Base-by-base conservation (phyloP, 495 filamentous ascomycete species). In the Aspergillus taichungensis region DNA sequence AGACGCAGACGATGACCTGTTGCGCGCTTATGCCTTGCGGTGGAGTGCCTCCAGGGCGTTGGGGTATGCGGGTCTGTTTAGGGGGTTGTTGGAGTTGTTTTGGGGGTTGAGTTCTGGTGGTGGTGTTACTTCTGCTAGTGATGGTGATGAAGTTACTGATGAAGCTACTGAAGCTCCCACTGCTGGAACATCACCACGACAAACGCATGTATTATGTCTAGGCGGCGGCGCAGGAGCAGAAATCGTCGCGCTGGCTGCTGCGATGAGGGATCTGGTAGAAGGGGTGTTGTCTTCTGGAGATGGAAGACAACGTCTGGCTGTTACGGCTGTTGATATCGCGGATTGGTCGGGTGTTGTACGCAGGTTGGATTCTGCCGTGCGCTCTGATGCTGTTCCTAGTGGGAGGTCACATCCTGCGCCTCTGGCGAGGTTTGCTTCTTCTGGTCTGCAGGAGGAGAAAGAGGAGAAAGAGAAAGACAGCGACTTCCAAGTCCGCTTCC, bases 191-290 rank as follows among this genome's bases (percentile, higher is more conserved):
- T 5, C 18, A 39, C 27, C 38, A 40, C 10, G 14, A 40, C 12
- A 32, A 32, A 51, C 34, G 13, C 70, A 68, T 38, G 61, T 84
- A 6, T 73, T 87, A 10, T 85, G 80, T 53, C 76, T 97, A 55
- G 92, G 92, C 34, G 92, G 88, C 33, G 88, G 88, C 31, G 88
- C 88, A 1, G 83, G 83, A 0, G 89, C 89, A 10, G 92, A 98
- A 64, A 68, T 89, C 31, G 80, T 85, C 18, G 88, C 84, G 30
- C 66, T 91, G 18, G 88, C 75, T 7, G 84, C 74, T 13, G 78
- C 77, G 46, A 66, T 85, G 53, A 66, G 67, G 45, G 62, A 67
- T 39, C 44, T 76, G 28, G 42, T 59, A n/a, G 42, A 54, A 14
- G 41, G 42, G 12, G n/a, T 13, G 10, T 35, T 13, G 10, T 35